Base-by-base conservation (phyloP, 805 yeast genomes). In the Kurtzmaniella fragi region DNA sequence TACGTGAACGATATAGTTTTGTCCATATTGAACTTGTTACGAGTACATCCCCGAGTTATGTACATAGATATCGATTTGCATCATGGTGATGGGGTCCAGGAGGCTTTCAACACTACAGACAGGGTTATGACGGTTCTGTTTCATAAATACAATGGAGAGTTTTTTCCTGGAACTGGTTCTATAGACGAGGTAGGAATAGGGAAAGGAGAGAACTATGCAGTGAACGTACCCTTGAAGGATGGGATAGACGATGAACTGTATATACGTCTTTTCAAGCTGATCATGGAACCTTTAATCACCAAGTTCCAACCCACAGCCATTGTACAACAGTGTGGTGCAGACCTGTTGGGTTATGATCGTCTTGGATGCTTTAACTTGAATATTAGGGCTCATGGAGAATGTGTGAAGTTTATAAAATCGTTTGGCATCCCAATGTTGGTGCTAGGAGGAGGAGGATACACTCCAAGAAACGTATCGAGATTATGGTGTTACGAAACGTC, bases 31-130 rank as follows among this genome's bases (percentile, higher is more conserved):
- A 88, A 91, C 57, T 70, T 91, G 31, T 68, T 91, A 44, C 69
- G 96, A 38, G 88, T 86, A 47, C 96, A 90, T 62, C 93, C 96
- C 31, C 75, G 98, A 47, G 96, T 91, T 6, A 70, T 91, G 57
- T 91, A 91, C 59, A 85, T 91, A 39, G 98, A 91, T 61, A 90
- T 89, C 41, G 98, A 91, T 60, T 77, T 91, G 11, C 98, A 91
- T 60, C 98, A 91, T 56, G 98, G 98, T 33, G 98, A 91, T 62
- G 98, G 98, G 47, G 98, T 91, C 14, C 96, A 91, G 61, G 98
- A 91, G 61, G 97, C 97, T 1, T 91, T 91, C 56, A 86, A 91
- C 64, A 78, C 93, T 13, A 86, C 96, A 2, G 98, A 90, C 61
- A 70, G 98, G 43, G 98, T 90, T 34, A 89, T 90, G 96, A 90